phyloP scores from a whole-genome alignment of 805 yeast species.

The Diddensiella santjacobensis region DNA sequence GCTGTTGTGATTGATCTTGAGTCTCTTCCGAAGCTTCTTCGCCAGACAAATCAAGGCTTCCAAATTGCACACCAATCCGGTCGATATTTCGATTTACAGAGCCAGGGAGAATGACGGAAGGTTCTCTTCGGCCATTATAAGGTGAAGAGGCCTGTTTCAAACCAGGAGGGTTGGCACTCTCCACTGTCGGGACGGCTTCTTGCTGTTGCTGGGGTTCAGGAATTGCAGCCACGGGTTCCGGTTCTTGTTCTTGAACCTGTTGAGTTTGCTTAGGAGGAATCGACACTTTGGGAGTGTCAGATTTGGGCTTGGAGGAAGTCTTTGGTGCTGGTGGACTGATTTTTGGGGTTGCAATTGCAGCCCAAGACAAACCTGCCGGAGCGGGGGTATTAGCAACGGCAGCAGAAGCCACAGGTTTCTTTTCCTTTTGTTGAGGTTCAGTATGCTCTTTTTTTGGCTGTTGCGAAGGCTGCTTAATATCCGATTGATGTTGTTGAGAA shows the following conservation, averaged over 20 bases:
- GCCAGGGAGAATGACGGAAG: slow-evolving; percentile 52
- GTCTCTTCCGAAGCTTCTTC: slow-evolving; percentile 31
- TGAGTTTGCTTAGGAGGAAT: slow-evolving; percentile 11
- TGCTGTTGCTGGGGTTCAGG: slow-evolving; percentile 13
- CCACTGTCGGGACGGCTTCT: slow-evolving; percentile 7
- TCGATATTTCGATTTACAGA: slow-evolving; percentile 40
- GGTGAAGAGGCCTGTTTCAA: slow-evolving; percentile 16
- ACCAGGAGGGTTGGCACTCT: slow-evolving; percentile 16
- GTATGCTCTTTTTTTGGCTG: slow-evolving; percentile 17
- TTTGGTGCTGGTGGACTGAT: slow-evolving; percentile 33
- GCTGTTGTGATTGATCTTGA: slow-evolving; percentile 16
- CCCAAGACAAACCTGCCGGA: slow-evolving; percentile 50
- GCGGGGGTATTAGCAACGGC: slow-evolving; percentile 19
- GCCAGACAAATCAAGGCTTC: slow-evolving; percentile 50
- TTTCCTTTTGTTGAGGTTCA: slow-evolving; percentile 9
- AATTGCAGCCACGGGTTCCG: slow-evolving; percentile 15
- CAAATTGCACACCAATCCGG: slow-evolving; percentile 59
- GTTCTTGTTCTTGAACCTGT: slow-evolving; percentile 6
- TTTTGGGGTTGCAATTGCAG: slow-evolving; percentile 62
- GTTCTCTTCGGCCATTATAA: slow-evolving; percentile 29
- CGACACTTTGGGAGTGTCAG: slow-evolving; percentile 23
- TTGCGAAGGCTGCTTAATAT: slow-evolving; percentile 8
- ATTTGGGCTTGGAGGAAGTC: slow-evolving; percentile 26
- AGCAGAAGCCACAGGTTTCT: slow-evolving; percentile 20
- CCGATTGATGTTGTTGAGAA: not conserved